Conservation (phyloP, 257 asterid species). For the Sherardia arvensis region DNA sequence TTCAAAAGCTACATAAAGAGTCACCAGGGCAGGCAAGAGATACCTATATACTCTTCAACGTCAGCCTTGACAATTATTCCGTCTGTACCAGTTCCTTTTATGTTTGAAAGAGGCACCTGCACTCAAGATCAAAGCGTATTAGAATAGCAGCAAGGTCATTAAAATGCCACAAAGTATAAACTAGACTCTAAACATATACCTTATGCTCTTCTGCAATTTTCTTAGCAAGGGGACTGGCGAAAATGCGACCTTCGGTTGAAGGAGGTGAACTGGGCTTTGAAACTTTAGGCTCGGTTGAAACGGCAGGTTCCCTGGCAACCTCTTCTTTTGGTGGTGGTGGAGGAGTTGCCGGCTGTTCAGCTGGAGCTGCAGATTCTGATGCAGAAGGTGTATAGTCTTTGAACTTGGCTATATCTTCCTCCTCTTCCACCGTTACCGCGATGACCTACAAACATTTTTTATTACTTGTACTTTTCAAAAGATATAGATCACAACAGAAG, state of each 20-base stretch:
- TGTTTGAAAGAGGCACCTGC: slow-evolving; percentile 66
- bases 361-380: slow-evolving; percentile 55
- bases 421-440: slow-evolving; percentile 88
- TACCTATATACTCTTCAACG: slow-evolving; percentile 91
- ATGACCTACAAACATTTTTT: slow-evolving; percentile 37
- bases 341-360: slow-evolving; percentile 45
- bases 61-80: slow-evolving; percentile 94
- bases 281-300: slow-evolving; percentile 55
- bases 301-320: slow-evolving; percentile 36
- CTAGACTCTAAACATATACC: slow-evolving; percentile 28
- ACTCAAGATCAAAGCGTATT: slow-evolving; percentile 13
- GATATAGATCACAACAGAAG: slow-evolving; percentile 1
- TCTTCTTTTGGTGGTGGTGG: slow-evolving; percentile 45
- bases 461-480: not conserved
- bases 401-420: slow-evolving; percentile 63
- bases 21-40: slow-evolving; percentile 6
- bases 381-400: slow-evolving; percentile 64
- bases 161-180: not conserved
- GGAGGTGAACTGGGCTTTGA: slow-evolving; percentile 51
- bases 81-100: slow-evolving; percentile 96
- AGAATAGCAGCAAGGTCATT: not conserved
- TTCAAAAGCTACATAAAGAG: not conserved
- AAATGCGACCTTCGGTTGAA: slow-evolving; percentile 59
- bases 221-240: slow-evolving; percentile 91
- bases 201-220: slow-evolving; percentile 77